Conservation (phyloP, 2,329 filamentous ascomycete genomes). For the Tolypocladium album region DNA sequence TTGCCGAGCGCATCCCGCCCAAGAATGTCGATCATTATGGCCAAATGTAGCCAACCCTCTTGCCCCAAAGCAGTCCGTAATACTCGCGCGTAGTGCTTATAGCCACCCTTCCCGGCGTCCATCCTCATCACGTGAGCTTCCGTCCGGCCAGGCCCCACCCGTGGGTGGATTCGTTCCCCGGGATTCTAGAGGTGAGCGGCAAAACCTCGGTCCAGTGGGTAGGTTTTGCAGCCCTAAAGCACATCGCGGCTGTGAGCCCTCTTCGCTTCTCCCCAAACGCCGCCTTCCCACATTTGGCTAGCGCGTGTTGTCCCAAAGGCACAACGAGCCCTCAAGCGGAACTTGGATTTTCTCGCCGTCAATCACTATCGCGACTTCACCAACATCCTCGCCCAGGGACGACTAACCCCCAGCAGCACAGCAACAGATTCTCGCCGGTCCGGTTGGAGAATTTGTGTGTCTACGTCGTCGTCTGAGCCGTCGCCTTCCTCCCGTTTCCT, state of each 20-base stretch:
- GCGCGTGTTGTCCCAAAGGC: conserved; percentile 21
- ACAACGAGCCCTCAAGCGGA: conserved; percentile 27
- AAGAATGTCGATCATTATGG: background rate
- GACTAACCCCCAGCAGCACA: conserved; percentile 32
- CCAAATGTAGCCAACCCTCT: no score
- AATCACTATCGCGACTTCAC: conserved; percentile 29
- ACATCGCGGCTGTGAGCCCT: conserved; percentile 17
- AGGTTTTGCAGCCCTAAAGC: conserved; percentile 32
- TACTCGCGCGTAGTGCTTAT: no score
- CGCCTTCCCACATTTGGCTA: conserved; percentile 21
- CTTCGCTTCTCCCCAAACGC: conserved; percentile 21
- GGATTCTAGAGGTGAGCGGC: conserved; percentile 8
- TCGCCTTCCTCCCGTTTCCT: conserved; percentile 18
- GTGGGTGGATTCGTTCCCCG: background rate
- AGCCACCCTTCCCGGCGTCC: no score
- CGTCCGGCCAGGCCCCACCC: no score
- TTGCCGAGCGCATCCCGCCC: background rate
- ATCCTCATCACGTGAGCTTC: background rate
- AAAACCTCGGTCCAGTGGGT: conserved; percentile 18
- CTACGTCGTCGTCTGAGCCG: conserved; percentile 21
- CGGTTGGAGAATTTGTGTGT: conserved; percentile 26
- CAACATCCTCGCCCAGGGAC: conserved; percentile 22
- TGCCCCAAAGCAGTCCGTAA: no score
- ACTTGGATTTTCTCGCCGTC: conserved; percentile 29
- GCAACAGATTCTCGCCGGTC: conserved; percentile 26